Conservation (phyloP, 148 eudicot genomes). For the Heliamphora exappendiculata region DNA sequence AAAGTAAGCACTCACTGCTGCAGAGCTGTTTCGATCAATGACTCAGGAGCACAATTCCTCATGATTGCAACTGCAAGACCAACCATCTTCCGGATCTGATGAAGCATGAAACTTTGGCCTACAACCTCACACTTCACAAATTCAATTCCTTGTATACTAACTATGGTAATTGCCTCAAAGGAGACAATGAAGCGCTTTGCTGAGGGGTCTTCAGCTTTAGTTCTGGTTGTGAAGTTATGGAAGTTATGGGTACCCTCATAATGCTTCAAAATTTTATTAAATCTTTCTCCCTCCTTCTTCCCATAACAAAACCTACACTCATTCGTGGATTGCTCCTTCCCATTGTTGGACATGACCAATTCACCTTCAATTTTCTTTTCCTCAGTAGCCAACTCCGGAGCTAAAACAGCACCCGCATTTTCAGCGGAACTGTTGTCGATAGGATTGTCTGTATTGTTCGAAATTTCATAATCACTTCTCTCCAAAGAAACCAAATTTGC, state of each 20-base stretch:
- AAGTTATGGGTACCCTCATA: slow-evolving; percentile 89
- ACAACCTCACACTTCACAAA: slow-evolving; percentile 91
- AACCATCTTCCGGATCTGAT: slow-evolving; percentile 85
- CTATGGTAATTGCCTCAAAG: slow-evolving; percentile 51
- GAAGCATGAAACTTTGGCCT: slow-evolving; percentile 99
- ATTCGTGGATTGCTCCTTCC: slow-evolving; percentile 10
- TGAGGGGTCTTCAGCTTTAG: slow-evolving; percentile 81
- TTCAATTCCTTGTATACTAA: slow-evolving; percentile 69
- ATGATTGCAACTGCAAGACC: slow-evolving; percentile 83
- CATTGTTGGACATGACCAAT: slow-evolving; percentile 11
- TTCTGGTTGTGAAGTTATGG: slow-evolving; percentile 86
- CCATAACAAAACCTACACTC: slow-evolving; percentile 50
- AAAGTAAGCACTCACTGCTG: slow-evolving; percentile 39
- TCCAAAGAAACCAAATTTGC: slow-evolving; percentile 7
- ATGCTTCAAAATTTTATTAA: slow-evolving; percentile 56
- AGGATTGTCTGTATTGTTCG: not conserved
- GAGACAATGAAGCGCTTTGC: slow-evolving; percentile 75
- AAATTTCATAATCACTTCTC: not conserved
- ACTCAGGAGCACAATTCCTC: slow-evolving; percentile 69
- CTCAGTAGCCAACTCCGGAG: not conserved
- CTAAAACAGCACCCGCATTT: not conserved
- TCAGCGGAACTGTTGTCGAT: not conserved
- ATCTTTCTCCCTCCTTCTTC: slow-evolving; percentile 58
- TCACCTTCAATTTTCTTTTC: slow-evolving; percentile 15
- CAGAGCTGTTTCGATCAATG: slow-evolving; percentile 56